These are phyloP conservation scores for Setomelanomma holmii DNA, from an alignment of 2,329 filamentous ascomycete species.

Conservation along the genomic window DNA sequence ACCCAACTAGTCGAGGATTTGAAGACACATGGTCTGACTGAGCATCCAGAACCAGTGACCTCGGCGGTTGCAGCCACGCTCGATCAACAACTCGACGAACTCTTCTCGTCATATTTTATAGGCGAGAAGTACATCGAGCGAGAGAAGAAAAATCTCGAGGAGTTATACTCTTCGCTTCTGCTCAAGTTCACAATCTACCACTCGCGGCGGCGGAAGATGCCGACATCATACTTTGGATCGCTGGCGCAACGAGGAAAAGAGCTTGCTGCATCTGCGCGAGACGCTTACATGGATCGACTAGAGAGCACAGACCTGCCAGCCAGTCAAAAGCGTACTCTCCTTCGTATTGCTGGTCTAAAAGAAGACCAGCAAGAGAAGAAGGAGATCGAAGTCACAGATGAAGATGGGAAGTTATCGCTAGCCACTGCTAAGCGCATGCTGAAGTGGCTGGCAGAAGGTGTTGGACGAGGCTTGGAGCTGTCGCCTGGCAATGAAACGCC, in stretches of 20 bases:
- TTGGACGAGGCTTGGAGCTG: slow-evolving; percentile 89
- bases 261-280: slow-evolving; percentile 83
- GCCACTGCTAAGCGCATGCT: slow-evolving; percentile 97
- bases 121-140: slow-evolving; percentile 71
- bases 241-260: slow-evolving; percentile 90
- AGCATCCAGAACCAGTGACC: slow-evolving; percentile 90
- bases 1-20: slow-evolving; percentile 87
- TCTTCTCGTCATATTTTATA: slow-evolving; percentile 71
- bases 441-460: slow-evolving; percentile 94
- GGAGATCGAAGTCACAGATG: slow-evolving; percentile 88
- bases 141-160: slow-evolving; percentile 73
- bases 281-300: slow-evolving; percentile 87
- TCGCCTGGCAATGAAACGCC: slow-evolving; percentile 86
- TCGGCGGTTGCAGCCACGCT: slow-evolving; percentile 77
- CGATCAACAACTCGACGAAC: slow-evolving; percentile 72
- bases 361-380: slow-evolving; percentile 78
- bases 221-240: slow-evolving; percentile 90
- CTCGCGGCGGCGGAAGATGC: slow-evolving; percentile 82
- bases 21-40: slow-evolving; percentile 91
- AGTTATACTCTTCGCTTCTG: slow-evolving; percentile 86
- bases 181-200: slow-evolving; percentile 99
- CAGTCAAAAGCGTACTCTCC: slow-evolving; percentile 88
- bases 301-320: slow-evolving; percentile 87
- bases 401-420: slow-evolving; percentile 83
- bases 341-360: slow-evolving; percentile 82